Percentiles rank a stretch among this genome's conserved stretches.
Conservation (phyloP, 305 asterid species). For the Ajuga reptans region DNA sequence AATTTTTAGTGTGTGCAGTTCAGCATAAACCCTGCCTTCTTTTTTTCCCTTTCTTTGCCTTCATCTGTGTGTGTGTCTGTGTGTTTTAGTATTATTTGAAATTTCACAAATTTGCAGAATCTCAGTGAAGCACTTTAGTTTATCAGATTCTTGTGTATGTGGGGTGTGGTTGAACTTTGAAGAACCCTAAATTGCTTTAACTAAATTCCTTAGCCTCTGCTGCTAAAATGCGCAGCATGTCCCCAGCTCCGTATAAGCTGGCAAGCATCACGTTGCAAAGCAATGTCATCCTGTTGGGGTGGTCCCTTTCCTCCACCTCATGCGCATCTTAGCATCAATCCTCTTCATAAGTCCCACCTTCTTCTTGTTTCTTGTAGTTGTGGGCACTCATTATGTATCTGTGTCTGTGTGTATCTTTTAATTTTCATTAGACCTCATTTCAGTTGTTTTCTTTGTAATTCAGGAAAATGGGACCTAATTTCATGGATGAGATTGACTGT, state of each 20-base stretch:
- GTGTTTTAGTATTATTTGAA: not conserved
- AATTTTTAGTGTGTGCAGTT: slow-evolving; percentile 30
- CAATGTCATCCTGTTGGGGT: slow-evolving; percentile 11
- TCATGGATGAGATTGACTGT: slow-evolving; percentile 62
- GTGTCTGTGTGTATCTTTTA: not conserved
- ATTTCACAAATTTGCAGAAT: slow-evolving; percentile 11
- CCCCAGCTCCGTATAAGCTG: slow-evolving; percentile 27
- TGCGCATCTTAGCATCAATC: slow-evolving; percentile 26
- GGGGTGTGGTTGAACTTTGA: slow-evolving; percentile 5
- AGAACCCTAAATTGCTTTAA: slow-evolving; percentile 23
- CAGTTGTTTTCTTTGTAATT: not conserved
- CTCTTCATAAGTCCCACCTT: slow-evolving; percentile 7
- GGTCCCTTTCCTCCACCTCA: slow-evolving; percentile 14
- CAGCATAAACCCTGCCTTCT: not conserved
- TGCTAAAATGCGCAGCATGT: slow-evolving; percentile 27
- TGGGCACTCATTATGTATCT: not conserved
- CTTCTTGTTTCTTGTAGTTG: not conserved
- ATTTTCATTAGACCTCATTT: not conserved
- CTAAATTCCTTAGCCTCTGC: slow-evolving; percentile 1
- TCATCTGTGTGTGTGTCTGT: not conserved
- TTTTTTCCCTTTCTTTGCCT: not conserved
- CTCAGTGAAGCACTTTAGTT: not conserved
- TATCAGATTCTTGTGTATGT: not conserved
- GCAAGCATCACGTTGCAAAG: slow-evolving; percentile 23
- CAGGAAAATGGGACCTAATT: slow-evolving; percentile 44